These are phyloP conservation scores for Stevia rebaudiana DNA, from an alignment of 140 eudicot genomes.

Conservation along the genomic window DNA sequence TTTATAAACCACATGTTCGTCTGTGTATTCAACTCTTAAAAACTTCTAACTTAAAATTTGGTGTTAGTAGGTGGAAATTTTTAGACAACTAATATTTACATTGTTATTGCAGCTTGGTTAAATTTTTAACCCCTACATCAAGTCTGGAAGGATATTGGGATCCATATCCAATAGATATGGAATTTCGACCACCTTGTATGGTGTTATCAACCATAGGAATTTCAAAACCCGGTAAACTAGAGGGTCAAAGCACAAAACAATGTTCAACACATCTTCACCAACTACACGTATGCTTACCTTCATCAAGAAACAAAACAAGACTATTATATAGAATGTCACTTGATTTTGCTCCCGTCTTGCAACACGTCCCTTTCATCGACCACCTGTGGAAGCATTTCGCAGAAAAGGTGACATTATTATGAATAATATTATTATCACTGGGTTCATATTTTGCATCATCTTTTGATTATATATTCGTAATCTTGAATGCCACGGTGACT, in stretches of 20 bases:
- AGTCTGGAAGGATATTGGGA: slow-evolving; percentile 98
- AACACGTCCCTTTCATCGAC: slow-evolving; percentile 76
- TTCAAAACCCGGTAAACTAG: slow-evolving; percentile 90
- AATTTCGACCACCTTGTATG: slow-evolving; percentile 92
- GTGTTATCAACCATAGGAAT: slow-evolving; percentile 98
- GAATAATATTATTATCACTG: background rate
- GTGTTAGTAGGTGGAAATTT: background rate
- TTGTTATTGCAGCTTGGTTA: slow-evolving; percentile 74
- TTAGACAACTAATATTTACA: slow-evolving; percentile 12
- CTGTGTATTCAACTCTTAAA: too few relatives aligned
- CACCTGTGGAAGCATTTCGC: slow-evolving; percentile 94
- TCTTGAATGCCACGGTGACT: slow-evolving; percentile 5
- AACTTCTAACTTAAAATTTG: background rate
- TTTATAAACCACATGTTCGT: too few relatives aligned
- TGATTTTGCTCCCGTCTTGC: slow-evolving; percentile 86
- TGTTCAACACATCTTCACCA: slow-evolving; percentile 98
- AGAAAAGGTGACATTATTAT: slow-evolving; percentile 51
- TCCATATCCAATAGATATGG: slow-evolving; percentile 98
- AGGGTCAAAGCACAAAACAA: slow-evolving; percentile 85
- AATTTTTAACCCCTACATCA: slow-evolving; percentile 86
- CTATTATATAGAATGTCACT: slow-evolving; percentile 92
- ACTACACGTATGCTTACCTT: slow-evolving; percentile 93
- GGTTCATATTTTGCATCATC: background rate
- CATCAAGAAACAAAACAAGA: slow-evolving; percentile 75
- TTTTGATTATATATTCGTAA: background rate